phyloP scores from a whole-genome alignment of 1,139 yeast genomes.

The Eremothecium coryli region DNA sequence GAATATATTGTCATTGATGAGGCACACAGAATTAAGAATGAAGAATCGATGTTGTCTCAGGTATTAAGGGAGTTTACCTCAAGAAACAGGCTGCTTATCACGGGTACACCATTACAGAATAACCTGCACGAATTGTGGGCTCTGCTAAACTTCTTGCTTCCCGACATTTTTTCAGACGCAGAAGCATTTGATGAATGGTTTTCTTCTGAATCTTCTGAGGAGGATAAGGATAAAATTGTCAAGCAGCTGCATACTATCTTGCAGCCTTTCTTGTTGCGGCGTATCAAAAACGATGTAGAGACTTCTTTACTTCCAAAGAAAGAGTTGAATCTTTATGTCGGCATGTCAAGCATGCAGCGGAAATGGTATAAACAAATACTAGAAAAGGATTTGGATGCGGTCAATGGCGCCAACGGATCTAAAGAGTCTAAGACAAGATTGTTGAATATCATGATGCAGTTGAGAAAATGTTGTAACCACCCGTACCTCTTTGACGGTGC shows the following conservation, averaged over 20 bases:
- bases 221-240: conserved; percentile 56
- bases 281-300: conserved; percentile 73
- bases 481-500: conserved; percentile 80
- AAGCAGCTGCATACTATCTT: conserved; percentile 84
- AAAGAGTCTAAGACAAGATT: conserved; percentile 67
- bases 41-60: conserved; percentile 64
- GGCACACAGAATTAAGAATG: conserved; percentile 75
- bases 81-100: conserved; percentile 57
- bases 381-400: conserved; percentile 77
- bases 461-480: conserved; percentile 76
- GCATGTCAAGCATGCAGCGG: conserved; percentile 69
- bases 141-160: conserved; percentile 59
- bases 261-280: conserved; percentile 62
- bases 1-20: conserved; percentile 70
- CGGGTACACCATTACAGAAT: conserved; percentile 78
- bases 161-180: conserved; percentile 70
- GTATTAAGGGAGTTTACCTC: conserved; percentile 67
- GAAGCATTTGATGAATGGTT: conserved; percentile 73
- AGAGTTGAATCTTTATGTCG: conserved; percentile 62
- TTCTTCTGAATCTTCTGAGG: conserved; percentile 32
- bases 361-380: conserved; percentile 66
- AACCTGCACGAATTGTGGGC: conserved; percentile 79
- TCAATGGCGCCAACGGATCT: conserved; percentile 69
- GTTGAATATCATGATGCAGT: conserved; percentile 72
- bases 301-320: conserved; percentile 66